Evolutionary conservation across 1,139 yeast genomes (phyloP), one percentile per base, ranked within the genome.

Genomic region (Hansenula lynferdii): DNA sequence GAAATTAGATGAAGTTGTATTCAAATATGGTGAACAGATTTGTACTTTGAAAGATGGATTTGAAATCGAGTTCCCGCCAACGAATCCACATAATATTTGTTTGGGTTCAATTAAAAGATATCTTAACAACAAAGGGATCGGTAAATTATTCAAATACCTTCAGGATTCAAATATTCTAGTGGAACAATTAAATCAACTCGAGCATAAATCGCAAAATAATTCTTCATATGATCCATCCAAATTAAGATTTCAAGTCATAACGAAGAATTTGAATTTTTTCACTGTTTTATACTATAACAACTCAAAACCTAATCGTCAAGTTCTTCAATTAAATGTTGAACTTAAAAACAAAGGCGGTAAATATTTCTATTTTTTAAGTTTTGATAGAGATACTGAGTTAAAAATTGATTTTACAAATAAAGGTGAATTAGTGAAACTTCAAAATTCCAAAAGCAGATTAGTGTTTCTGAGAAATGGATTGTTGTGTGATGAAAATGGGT

Each of bases 31-130:
- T 15, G 45, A 42, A 20, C 45, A 48, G 20, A 31, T 43, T 3
- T 49, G 54, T 34, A 48, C 48, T 2, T 27, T 50, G 31, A 49
- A 44, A 27, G 50, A 47, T 17, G 42, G 42, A 27, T 35, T 45
- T 18, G 42, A 48, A 8, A 40, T 53, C 34, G 55, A 51, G 24
- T 26, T 53, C 15, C 53, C 51, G 9, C 35, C 40, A 7, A 14
- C 40, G 0, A 53, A 53, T 28, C 56, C 55, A 9, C 57, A 53
- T 31, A 46, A 44, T 15, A 18, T 50, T 6, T 51, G 51, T 21
- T 31, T 50, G 17, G 31, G 38, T 5, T 51, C 54, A 3, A 51
- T 53, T 17, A 47, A 47, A 32, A 42, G 41, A 14, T 48, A 42
- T 34, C 31, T 51, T 28, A 42, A 39, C n/a, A 36, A 32, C 2